Evolutionary conservation across 139 green algal genomes (phyloP), one percentile per base, ranked within the genome.

Genomic region (Tetradesmus lagerheimii): DNA sequence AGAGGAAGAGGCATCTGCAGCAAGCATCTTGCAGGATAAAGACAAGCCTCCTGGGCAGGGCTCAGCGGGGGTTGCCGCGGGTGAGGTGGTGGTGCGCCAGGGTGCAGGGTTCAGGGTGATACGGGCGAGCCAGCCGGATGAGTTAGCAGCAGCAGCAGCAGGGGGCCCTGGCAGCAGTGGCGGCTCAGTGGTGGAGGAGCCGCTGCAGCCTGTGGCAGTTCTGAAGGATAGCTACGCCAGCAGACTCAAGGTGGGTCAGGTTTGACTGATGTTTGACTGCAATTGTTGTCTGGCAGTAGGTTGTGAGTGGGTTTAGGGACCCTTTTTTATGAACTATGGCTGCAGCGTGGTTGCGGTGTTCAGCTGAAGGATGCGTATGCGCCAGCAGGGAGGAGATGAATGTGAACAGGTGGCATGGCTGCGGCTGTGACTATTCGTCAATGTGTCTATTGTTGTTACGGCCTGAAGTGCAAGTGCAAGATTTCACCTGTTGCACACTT

Each of bases 151-250:
- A 87, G 38, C 82, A 87, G 82, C 29, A 34, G 31, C 81, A 34
- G 47, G 34, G 53, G 81, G 4, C 1, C 6, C 23, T 9, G n/a
- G 25, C 41, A 64, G 23, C 23, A 27, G 79, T 25, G 64, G n/a
- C 15, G 34, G 43, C 47, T 34, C 23, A 45, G 66, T 89, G 9
- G 82, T 92, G 5, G 78, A 88, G 14, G 90, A 92, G 34, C 67
- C 85, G 18, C 90, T 79, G n/a, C 89, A 92, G 38, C 86, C 86
- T 71, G 85, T 87, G 34, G 20, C 25, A 9, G 57, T 87, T 35
- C 53, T 87, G 0, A 78, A 25, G 35, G 57, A 75, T 9, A n/a
- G 14, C 15, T 86, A 86, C 47, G 66, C 29, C 45, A 43, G 38
- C 18, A 23, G 34, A 8, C 27, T 31, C 35, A 47, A 87, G 82